Conservation (phyloP, 2,329 filamentous ascomycete genomes). For the Sarocladiaceae sp. region DNA sequence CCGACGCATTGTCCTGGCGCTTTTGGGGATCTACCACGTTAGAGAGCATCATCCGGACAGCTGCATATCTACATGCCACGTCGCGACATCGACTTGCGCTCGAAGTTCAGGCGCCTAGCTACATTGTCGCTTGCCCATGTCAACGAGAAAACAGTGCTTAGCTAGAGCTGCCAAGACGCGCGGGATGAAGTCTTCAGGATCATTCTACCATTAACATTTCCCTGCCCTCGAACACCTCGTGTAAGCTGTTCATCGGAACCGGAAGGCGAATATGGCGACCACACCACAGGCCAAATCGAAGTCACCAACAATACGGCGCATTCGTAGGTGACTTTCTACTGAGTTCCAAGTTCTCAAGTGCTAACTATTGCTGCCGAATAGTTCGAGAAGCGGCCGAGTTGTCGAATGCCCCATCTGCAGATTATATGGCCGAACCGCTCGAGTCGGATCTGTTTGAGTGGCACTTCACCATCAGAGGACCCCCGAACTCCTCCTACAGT, state of each 20-base stretch:
- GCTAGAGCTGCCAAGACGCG: no score
- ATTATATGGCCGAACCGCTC: slow-evolving; percentile 80
- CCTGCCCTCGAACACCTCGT: background rate
- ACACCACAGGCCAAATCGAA: slow-evolving; percentile 61
- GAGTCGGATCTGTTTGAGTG: slow-evolving; percentile 94
- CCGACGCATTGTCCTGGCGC: background rate
- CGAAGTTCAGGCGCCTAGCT: no score
- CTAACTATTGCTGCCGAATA: slow-evolving; percentile 24
- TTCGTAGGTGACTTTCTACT: slow-evolving; percentile 50
- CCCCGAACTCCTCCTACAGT: slow-evolving; percentile 74
- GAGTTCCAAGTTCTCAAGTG: background rate
- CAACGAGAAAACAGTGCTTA: no score
- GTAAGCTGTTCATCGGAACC: slow-evolving; percentile 6
- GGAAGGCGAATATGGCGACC: slow-evolving; percentile 32
- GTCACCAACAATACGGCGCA: slow-evolving; percentile 80
- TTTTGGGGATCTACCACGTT: background rate
- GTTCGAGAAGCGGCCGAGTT: slow-evolving; percentile 91
- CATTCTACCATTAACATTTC: no score
- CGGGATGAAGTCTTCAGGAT: no score
- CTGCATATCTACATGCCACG: background rate
- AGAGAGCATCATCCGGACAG: background rate
- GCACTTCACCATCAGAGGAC: slow-evolving; percentile 96
- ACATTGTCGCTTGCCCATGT: no score
- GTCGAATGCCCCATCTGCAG: slow-evolving; percentile 70
- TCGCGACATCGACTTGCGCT: no score